Conservation (phyloP, 176 grass and related monocot genomes). For the Neostapfia colusana region DNA sequence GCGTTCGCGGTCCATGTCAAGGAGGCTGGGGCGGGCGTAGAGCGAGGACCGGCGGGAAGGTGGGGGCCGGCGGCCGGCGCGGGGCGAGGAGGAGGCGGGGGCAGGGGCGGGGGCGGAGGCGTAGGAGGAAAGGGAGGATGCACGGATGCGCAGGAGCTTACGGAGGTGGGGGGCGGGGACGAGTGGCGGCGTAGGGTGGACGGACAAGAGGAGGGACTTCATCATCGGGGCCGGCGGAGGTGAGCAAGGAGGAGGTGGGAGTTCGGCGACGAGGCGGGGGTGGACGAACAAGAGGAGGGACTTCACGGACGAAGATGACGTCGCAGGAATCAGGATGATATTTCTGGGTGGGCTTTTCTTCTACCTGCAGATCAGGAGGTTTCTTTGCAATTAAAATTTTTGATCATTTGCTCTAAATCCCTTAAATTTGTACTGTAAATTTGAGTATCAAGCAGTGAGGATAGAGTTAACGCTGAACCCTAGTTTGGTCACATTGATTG, state of each 20-base stretch:
- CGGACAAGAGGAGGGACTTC: constrained; percentile 45
- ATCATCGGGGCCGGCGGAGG: constrained; percentile 16
- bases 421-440: not conserved
- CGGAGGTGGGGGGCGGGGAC: constrained; percentile 31
- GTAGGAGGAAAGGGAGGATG: not conserved
- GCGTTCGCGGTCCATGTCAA: constrained; percentile 59
- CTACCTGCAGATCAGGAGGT: not conserved
- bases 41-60: constrained; percentile 38
- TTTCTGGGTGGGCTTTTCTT: not conserved
- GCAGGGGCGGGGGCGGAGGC: constrained; percentile 17
- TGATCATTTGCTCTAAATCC: not conserved
- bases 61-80: constrained; percentile 16
- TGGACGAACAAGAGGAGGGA: too few relatives aligned
- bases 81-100: constrained; percentile 23
- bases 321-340: not conserved
- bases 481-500: too few relatives aligned
- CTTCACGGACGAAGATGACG: not conserved
- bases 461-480: too few relatives aligned
- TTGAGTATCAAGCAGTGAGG: not conserved
- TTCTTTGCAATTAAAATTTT: not conserved
- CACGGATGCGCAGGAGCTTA: constrained; percentile 30
- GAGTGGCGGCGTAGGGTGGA: constrained; percentile 34
- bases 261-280: not conserved
- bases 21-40: constrained; percentile 71
- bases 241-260: not conserved